A percentile compares a stretch with the other conserved stretches of the same genome.
Conservation (phyloP, 2,329 filamentous ascomycete genomes). For the Chaetomiaceae sp. region DNA sequence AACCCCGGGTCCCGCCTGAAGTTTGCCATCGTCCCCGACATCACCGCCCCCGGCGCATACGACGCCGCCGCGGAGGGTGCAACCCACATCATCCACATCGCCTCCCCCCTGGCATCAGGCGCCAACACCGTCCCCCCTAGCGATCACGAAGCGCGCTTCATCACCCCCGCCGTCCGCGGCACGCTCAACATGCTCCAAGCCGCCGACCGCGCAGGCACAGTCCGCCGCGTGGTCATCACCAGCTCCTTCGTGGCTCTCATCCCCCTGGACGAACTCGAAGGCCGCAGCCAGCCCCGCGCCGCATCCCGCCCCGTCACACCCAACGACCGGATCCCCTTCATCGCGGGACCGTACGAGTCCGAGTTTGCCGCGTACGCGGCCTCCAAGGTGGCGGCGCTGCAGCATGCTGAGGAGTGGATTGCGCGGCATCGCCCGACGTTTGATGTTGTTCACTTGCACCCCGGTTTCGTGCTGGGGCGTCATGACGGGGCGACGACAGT, state of each 20-base stretch:
- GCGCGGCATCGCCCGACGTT: conserved; percentile 32
- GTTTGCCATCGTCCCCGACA: conserved; percentile 33
- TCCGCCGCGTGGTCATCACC: conserved; percentile 28
- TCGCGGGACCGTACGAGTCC: conserved; percentile 29
- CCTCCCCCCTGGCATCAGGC: conserved; percentile 24
- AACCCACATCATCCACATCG: conserved; percentile 28
- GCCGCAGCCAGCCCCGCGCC: conserved; percentile 7
- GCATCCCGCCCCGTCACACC: conserved; percentile 13
- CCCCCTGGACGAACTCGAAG: conserved; percentile 22
- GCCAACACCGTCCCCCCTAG: no score
- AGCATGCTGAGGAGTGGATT: conserved; percentile 33
- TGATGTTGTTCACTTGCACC: conserved; percentile 35
- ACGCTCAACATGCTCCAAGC: conserved; percentile 28
- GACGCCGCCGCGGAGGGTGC: conserved; percentile 32
- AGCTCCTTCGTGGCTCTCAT: conserved; percentile 28
- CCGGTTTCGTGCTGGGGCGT: conserved; percentile 35
- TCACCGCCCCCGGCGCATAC: conserved; percentile 30
- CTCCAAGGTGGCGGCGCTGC: conserved; percentile 34
- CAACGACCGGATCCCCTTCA: conserved; percentile 33
- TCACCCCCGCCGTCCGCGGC: conserved; percentile 23
- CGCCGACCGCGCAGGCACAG: conserved; percentile 19
- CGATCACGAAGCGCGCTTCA: no score
- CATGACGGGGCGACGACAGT: conserved; percentile 32
- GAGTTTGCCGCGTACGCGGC: conserved; percentile 35
- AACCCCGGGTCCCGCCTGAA: conserved; percentile 25